Base-by-base conservation (phyloP, 2,329 filamentous ascomycete genomes). In the Akanthomyces dipterigenus region DNA sequence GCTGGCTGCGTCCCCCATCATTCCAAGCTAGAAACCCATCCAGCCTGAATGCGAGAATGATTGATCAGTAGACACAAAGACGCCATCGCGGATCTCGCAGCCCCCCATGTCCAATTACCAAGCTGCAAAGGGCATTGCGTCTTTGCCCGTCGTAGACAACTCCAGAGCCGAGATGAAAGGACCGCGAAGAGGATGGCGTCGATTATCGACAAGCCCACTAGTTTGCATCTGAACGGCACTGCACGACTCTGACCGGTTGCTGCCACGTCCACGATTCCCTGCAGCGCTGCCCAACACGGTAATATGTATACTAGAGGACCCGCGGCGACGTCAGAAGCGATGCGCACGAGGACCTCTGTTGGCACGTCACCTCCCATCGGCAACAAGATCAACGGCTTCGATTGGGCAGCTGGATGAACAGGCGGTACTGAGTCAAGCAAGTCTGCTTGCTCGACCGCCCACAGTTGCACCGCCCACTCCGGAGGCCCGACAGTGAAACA, bases 241-340 rank as follows among this genome's bases (percentile, higher is more conserved):
- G 46, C 56, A 31, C 46, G 24, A 43, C 24, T 59, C 56, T 59
- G 56, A 50, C 56, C 36, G 46, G 28, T 59, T 26, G 22, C 34
- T 51, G 36, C 46, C 46, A 50, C 36, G 34, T 49, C 55, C 18
- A 22, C 2, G 55, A 49, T 58, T 26, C 16, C 48, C 54, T 50
- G 48, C 36, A 51, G 26, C 36, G 56, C 38, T 51, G 55, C 55
- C 55, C 55, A 57, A 57, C 55, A 31, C 22, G 55, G 45, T 20
- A 49, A 34, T 26, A 16, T 26, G 34, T 26, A 24, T 26, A 22
- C 55, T 57, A 45, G 43, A 57, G 45, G 43, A 31, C 55, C 55
- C 20, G 24, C 36, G 18, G 28, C 53, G 31, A 48, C 14, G 54
- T 57, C 55, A 48, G 55, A 49, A 22, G 45, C 38, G 34, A 57